Conservation (phyloP, 2,329 filamentous ascomycete genomes). For the Aspergillus latus region DNA sequence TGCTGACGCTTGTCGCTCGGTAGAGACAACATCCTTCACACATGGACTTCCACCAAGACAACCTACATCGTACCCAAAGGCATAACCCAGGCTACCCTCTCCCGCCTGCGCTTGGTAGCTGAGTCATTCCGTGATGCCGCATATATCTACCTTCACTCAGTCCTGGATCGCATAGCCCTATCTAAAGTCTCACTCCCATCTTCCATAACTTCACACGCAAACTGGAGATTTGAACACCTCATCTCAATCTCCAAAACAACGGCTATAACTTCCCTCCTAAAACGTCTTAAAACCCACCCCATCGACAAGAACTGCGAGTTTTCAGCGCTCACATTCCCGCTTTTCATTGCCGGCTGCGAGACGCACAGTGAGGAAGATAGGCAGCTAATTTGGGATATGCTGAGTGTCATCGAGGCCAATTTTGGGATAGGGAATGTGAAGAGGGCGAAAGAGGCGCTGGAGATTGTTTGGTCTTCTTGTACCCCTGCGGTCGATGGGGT, state of each 20-base stretch:
- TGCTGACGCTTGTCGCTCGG: too few species aligned
- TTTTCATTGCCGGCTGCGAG: conserved; percentile 40
- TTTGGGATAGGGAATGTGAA: conserved; percentile 39
- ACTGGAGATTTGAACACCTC: conserved; percentile 14
- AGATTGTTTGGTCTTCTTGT: conserved; percentile 25
- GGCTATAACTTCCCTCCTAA: conserved; percentile 31
- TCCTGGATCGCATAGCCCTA: conserved; percentile 28
- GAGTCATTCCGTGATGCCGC: conserved; percentile 40
- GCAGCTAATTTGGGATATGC: conserved; percentile 26
- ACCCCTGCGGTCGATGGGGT: not conserved
- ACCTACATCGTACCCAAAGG: conserved; percentile 34
- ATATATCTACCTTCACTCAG: conserved; percentile 39
- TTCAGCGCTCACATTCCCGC: conserved; percentile 39
- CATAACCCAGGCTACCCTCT: conserved; percentile 27
- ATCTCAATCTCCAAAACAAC: conserved; percentile 30
- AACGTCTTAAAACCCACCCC: conserved; percentile 26
- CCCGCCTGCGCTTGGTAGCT: conserved; percentile 37
- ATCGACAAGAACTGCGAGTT: conserved; percentile 38
- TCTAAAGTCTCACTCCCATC: not conserved
- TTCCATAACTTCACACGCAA: not conserved
- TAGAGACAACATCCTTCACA: conserved; percentile 35
- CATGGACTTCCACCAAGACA: conserved; percentile 31
- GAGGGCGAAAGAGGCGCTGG: conserved; percentile 33
- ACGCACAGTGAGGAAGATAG: conserved; percentile 25
- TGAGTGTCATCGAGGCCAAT: conserved; percentile 32